Evolutionary conservation across 2,329 filamentous ascomycete genomes (phyloP).

Genomic region (Paecilomyces dactylethromorphus): DNA sequence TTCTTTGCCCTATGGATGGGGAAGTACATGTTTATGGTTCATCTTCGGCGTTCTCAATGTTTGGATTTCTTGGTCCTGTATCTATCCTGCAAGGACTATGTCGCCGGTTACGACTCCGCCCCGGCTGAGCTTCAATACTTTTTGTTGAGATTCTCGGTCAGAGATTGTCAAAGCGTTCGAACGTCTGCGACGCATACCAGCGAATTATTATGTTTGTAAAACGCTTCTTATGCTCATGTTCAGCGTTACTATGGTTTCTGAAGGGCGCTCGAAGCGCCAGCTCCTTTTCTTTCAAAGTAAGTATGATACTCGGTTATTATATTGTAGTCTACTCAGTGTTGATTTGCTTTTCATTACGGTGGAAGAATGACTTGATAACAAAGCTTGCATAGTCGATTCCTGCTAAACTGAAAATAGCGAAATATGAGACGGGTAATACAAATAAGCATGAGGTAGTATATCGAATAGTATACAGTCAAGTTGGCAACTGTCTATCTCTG

Average conservation of each 20-base stretch:
- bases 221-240: no score
- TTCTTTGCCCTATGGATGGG: neutral
- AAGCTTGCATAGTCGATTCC: neutral
- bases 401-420: neutral
- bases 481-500: slow-evolving; percentile 30
- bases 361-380: neutral
- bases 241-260: no score
- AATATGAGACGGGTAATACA: neutral
- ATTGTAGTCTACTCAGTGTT: no score
- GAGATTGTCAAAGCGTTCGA: no score
- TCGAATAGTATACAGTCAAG: neutral
- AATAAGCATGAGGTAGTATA: neutral
- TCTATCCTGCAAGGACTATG: neutral
- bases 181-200: no score
- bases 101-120: no score
- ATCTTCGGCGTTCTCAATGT: neutral
- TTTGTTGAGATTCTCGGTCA: no score
- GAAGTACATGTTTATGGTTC: neutral
- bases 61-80: neutral
- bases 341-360: neutral
- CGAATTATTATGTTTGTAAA: no score
- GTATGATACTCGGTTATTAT: no score
- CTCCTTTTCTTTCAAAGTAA: no score
- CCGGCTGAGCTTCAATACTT: no score
- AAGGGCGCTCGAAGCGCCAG: no score